phyloP scores from a whole-genome alignment of 176 grass and related monocot genomes.

The Bolboschoenus planiculmis region DNA sequence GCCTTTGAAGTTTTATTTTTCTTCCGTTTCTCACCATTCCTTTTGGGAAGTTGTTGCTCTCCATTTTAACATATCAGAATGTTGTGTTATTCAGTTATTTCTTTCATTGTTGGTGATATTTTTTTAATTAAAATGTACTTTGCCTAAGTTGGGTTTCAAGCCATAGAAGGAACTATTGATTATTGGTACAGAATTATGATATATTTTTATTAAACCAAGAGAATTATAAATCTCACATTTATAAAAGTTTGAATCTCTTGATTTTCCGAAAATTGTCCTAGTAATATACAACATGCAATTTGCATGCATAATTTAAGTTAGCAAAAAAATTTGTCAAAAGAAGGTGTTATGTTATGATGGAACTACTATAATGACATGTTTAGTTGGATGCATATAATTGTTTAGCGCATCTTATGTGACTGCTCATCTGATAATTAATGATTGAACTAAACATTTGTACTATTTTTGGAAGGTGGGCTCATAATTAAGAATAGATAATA shows the following conservation, averaged over 20 bases:
- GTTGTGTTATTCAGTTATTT: not conserved
- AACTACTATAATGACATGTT: not conserved
- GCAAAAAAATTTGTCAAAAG: not conserved
- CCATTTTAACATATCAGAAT: not conserved
- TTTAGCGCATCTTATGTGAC: not conserved
- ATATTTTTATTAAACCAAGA: not conserved
- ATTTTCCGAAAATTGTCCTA: not conserved
- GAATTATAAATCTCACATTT: not conserved
- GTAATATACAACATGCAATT: not conserved
- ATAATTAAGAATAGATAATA: not conserved
- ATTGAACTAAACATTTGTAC: not conserved
- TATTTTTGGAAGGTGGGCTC: not conserved
- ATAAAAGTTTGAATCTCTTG: not conserved
- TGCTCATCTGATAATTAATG: not conserved
- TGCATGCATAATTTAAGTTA: not conserved
- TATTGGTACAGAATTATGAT: not conserved
- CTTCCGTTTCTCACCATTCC: not conserved
- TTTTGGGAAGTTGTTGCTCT: not conserved
- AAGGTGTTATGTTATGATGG: not conserved
- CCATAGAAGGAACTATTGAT: not conserved
- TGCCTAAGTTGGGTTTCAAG: not conserved
- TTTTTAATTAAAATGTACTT: not conserved
- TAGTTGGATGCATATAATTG: not conserved
- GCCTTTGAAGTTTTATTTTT: not conserved
- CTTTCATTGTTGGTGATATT: not conserved